Evolutionary conservation across 1,284 basidiomycete genomes (phyloP).

Genomic region (Sanghuangporus sanghuang): DNA sequence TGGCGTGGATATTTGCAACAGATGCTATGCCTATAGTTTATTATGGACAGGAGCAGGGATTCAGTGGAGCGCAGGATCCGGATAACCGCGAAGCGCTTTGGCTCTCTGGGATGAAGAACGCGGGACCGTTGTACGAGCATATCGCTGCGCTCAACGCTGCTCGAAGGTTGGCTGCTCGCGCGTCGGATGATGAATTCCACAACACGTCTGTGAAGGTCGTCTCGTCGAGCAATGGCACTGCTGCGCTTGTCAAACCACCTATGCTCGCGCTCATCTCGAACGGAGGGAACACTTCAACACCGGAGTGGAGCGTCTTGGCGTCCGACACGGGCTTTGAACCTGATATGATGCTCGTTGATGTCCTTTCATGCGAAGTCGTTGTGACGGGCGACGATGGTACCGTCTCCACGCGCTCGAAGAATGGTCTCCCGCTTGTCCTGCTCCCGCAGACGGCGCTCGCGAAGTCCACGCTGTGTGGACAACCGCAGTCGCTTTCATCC

Average conservation of each 20-base stretch:
- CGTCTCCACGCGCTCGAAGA: constrained; percentile 29
- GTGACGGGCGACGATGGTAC: constrained; percentile 41
- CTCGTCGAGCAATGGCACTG: constrained; percentile 36
- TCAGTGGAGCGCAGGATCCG: constrained; percentile 40
- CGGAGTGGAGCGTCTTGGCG: constrained; percentile 43
- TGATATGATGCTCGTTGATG: constrained; percentile 53
- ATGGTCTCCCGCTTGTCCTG: constrained; percentile 34
- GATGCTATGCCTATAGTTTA: constrained; percentile 54
- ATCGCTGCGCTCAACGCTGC: constrained; percentile 55
- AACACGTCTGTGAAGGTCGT: constrained; percentile 51
- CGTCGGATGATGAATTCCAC: constrained; percentile 41
- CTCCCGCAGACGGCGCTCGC: constrained; percentile 16
- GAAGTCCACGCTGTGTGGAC: constrained; percentile 16
- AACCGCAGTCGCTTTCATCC: background rate
- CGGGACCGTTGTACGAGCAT: constrained; percentile 44
- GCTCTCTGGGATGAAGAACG: constrained; percentile 43
- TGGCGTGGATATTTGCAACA: constrained; percentile 35
- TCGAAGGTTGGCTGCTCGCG: constrained; percentile 48
- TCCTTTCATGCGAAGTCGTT: constrained; percentile 48
- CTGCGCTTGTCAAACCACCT: constrained; percentile 61
- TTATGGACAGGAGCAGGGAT: constrained; percentile 50
- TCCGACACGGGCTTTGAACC: constrained; percentile 39
- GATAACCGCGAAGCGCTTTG: constrained; percentile 66
- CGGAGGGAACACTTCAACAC: constrained; percentile 37
- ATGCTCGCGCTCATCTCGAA: constrained; percentile 66